Conservation (phyloP, 495 filamentous ascomycete species). For the Penicillium ochrochloron region DNA sequence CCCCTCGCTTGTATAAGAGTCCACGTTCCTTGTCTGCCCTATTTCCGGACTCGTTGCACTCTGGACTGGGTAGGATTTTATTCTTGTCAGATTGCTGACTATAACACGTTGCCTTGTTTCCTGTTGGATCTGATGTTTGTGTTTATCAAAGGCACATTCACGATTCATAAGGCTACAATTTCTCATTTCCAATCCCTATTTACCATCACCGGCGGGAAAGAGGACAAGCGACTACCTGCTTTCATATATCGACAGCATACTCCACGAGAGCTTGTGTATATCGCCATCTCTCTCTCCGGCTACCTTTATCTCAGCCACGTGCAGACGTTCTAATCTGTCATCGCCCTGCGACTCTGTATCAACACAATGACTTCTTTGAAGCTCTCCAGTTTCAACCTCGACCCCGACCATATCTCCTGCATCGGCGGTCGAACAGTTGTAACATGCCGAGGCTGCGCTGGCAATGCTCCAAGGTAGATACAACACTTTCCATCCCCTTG, state of each 20-base stretch:
- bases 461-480: conserved; percentile 46
- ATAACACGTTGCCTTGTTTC: conserved; percentile 19
- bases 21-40: conserved; percentile 13
- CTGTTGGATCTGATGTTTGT: conserved; percentile 19
- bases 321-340: conserved; percentile 7
- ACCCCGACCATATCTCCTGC: conserved; percentile 44
- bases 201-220: neutral
- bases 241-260: neutral
- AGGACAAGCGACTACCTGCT: neutral
- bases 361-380: conserved; percentile 31
- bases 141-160: conserved; percentile 11
- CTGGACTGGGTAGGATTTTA: conserved; percentile 28
- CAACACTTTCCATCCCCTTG: neutral
- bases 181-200: neutral
- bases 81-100: conserved; percentile 22
- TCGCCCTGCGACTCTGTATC: neutral
- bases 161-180: conserved; percentile 17
- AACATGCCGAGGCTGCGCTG: conserved; percentile 46
- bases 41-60: conserved; percentile 29
- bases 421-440: conserved; percentile 43
- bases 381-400: conserved; percentile 29
- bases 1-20: conserved; percentile 28
- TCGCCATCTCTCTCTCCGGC: conserved; percentile 5
- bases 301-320: conserved; percentile 6
- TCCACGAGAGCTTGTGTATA: neutral